Evolutionary conservation across 2,329 filamentous ascomycete species (phyloP).

Genomic region (Exserohilum rostratum): DNA sequence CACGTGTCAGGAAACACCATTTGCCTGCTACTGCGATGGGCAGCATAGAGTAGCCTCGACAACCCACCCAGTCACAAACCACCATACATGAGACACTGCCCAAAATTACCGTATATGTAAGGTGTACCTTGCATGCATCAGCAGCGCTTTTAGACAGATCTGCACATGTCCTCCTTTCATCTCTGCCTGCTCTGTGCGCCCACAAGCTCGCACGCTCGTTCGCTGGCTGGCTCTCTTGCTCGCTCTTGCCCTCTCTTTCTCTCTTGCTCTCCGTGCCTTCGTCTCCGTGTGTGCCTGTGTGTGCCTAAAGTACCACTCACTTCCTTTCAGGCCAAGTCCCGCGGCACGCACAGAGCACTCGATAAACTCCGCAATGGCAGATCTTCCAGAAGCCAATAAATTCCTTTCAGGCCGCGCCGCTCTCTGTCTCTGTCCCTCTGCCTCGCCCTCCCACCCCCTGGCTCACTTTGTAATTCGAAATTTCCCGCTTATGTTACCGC

Average conservation of each 20-base stretch:
- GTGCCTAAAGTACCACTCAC: neutral
- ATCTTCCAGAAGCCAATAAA: slow-evolving; percentile 28
- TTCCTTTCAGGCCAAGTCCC: neutral
- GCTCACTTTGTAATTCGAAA: neutral
- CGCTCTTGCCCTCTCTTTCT: neutral
- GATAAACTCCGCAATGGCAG: slow-evolving; percentile 24
- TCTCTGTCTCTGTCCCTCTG: neutral
- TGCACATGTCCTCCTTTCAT: slow-evolving; percentile 23
- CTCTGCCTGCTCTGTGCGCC: too few species aligned
- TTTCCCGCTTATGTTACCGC: too few species aligned
- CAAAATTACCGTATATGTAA: slow-evolving; percentile 4
- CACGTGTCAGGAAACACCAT: slow-evolving; percentile 31
- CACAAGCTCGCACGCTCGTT: too few species aligned
- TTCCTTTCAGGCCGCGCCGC: neutral
- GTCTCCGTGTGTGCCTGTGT: neutral
- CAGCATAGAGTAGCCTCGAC: too few species aligned
- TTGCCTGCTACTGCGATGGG: too few species aligned
- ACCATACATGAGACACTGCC: slow-evolving; percentile 14
- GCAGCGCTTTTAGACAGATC: slow-evolving; percentile 1
- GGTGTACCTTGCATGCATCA: neutral
- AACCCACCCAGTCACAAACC: neutral
- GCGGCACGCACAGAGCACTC: slow-evolving; percentile 29
- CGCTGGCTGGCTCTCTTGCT: neutral
- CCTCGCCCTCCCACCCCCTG: slow-evolving; percentile 11
- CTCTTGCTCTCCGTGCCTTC: neutral